These are phyloP conservation scores for Scytalidium lignicola DNA, from an alignment of 2,329 filamentous ascomycete species.

Conservation along the genomic window DNA sequence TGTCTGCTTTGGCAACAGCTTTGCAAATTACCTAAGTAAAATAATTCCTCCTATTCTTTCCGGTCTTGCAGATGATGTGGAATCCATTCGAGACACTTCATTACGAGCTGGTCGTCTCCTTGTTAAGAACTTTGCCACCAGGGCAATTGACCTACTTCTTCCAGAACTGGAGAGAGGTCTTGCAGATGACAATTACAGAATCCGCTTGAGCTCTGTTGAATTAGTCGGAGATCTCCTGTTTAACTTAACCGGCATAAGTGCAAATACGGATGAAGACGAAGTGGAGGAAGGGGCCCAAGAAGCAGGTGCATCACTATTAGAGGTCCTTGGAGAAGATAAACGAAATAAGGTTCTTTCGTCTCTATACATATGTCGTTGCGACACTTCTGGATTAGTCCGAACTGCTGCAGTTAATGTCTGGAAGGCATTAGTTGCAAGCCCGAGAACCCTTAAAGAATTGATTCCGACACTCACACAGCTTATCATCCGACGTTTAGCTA, in stretches of 20 bases:
- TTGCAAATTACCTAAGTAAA: slow-evolving; percentile 88
- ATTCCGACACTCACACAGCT: slow-evolving; percentile 92
- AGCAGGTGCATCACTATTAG: slow-evolving; percentile 86
- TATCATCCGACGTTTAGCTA: slow-evolving; percentile 88
- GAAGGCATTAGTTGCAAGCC: slow-evolving; percentile 93
- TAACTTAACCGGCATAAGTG: slow-evolving; percentile 92
- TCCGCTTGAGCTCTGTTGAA: slow-evolving; percentile 96
- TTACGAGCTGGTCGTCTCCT: slow-evolving; percentile 87
- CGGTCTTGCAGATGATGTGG: slow-evolving; percentile 90
- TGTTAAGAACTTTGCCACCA: slow-evolving; percentile 97
- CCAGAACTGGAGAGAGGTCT: slow-evolving; percentile 94
- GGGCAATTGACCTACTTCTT: slow-evolving; percentile 87
- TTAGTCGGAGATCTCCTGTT: slow-evolving; percentile 94
- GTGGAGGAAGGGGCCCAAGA: slow-evolving; percentile 77
- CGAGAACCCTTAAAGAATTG: slow-evolving; percentile 88
- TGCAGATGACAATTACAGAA: slow-evolving; percentile 96
- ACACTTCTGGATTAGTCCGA: slow-evolving; percentile 88
- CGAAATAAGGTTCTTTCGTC: slow-evolving; percentile 97
- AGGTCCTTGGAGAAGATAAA: slow-evolving; percentile 91
- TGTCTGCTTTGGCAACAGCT: slow-evolving; percentile 98
- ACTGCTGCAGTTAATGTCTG: slow-evolving; percentile 87
- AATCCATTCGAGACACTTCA: slow-evolving; percentile 95
- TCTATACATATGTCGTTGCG: slow-evolving; percentile 93
- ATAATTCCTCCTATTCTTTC: slow-evolving; percentile 95
- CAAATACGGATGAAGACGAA: slow-evolving; percentile 71